Conservation (phyloP, 2,329 filamentous ascomycete species). For the Cercospora citrullina region DNA sequence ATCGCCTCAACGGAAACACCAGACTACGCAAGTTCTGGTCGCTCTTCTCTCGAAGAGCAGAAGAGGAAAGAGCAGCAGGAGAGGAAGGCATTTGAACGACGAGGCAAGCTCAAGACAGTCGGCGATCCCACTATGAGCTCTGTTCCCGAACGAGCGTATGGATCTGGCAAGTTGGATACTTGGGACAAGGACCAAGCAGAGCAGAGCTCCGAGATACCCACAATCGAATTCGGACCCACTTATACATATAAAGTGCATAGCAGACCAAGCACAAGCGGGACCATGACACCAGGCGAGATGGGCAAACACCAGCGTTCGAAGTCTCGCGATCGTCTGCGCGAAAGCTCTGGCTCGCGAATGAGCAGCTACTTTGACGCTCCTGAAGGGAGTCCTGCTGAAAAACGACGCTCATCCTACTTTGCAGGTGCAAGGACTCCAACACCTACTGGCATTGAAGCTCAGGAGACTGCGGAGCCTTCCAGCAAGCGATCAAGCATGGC, state of each 20-base stretch:
- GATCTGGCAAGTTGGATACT: slow-evolving; percentile 35
- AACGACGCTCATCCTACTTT: slow-evolving; percentile 39
- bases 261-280: slow-evolving; percentile 58
- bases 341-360: slow-evolving; percentile 27
- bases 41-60: slow-evolving; percentile 46
- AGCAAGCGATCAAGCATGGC: slow-evolving; percentile 64
- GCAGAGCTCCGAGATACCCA: slow-evolving; percentile 61
- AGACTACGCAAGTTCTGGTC: slow-evolving; percentile 71
- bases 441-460: slow-evolving; percentile 34
- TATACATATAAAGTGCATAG: slow-evolving; percentile 62
- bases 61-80: slow-evolving; percentile 43
- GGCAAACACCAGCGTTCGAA: slow-evolving; percentile 31
- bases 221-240: slow-evolving; percentile 84
- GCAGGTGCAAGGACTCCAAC: slow-evolving; percentile 31
- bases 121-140: slow-evolving; percentile 55
- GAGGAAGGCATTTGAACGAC: slow-evolving; percentile 64
- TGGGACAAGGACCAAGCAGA: slow-evolving; percentile 38
- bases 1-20: slow-evolving; percentile 57
- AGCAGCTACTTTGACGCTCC: slow-evolving; percentile 24
- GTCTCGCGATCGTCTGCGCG: slow-evolving; percentile 32
- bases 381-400: slow-evolving; percentile 30
- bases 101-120: slow-evolving; percentile 77
- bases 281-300: slow-evolving; percentile 45
- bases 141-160: slow-evolving; percentile 43
- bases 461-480: slow-evolving; percentile 36